These are phyloP conservation scores for Penicillium sp. DNA, from an alignment of 2,329 filamentous ascomycete genomes.

Conservation along the genomic window DNA sequence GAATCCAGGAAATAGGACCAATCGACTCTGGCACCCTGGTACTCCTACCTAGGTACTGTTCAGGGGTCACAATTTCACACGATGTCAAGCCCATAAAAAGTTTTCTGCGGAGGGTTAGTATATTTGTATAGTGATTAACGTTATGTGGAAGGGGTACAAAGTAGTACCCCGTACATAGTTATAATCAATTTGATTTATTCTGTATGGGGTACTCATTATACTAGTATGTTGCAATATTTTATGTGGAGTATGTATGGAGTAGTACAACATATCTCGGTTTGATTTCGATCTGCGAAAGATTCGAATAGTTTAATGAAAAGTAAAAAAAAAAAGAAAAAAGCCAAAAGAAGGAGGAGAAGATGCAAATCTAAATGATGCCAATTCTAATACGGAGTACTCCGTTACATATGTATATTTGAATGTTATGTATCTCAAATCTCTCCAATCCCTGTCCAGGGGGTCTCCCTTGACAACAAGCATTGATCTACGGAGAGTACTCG, in stretches of 20 bases:
- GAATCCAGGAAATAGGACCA: background rate
- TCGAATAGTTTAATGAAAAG: background rate
- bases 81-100: background rate
- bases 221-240: background rate
- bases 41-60: no score
- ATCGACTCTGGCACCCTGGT: no score
- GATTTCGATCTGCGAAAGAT: background rate
- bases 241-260: background rate
- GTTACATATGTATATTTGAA: no score
- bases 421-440: background rate
- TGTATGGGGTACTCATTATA: background rate
- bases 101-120: background rate
- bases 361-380: background rate
- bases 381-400: background rate
- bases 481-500: no score
- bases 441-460: background rate
- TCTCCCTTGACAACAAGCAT: background rate
- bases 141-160: background rate
- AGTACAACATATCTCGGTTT: no score
- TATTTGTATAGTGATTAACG: background rate
- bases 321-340: background rate
- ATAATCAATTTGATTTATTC: background rate
- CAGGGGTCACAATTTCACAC: background rate
- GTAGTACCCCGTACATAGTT: no score
- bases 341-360: background rate